These are phyloP conservation scores for Amaranthus hypochondriacus DNA, from an alignment of 148 eudicot species.

Conservation along the genomic window DNA sequence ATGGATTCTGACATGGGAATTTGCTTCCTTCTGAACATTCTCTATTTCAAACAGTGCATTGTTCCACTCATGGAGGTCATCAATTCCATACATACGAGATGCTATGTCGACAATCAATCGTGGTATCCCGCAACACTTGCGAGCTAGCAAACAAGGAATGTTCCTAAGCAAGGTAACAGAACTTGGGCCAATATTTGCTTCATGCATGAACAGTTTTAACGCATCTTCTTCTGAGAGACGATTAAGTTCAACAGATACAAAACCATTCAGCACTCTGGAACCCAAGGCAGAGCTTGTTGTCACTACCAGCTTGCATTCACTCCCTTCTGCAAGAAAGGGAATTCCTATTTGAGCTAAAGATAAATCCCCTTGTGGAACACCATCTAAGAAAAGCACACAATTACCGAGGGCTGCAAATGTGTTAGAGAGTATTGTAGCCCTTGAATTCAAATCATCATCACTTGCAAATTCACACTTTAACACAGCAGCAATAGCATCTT, in stretches of 20 bases:
- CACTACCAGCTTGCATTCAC: constrained; percentile 8
- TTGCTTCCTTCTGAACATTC: too few relatives aligned
- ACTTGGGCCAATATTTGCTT: not conserved
- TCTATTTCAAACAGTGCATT: not conserved
- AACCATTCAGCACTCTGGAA: not conserved
- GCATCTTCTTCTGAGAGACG: constrained; percentile 2
- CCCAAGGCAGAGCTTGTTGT: not conserved
- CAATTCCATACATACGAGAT: not conserved
- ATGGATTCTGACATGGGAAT: too few relatives aligned
- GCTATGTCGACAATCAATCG: not conserved
- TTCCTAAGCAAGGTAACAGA: not conserved
- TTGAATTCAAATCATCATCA: not conserved
- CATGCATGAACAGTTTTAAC: not conserved
- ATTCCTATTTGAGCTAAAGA: not conserved
- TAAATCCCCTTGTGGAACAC: not conserved
- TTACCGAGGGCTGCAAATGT: constrained; percentile 4
- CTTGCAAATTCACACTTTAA: constrained; percentile 7
- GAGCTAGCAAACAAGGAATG: not conserved
- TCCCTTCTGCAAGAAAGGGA: constrained; percentile 4
- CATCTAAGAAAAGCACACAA: constrained; percentile 14
- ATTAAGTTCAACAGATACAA: not conserved
- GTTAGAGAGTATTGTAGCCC: constrained; percentile 10
- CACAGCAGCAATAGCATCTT: constrained; percentile 14
- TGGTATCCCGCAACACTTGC: constrained; percentile 6
- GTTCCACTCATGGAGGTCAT: constrained; percentile 1